phyloP scores from a whole-genome alignment of 768 basidiomycete species.

The Porpolomopsis calyptriformis region DNA sequence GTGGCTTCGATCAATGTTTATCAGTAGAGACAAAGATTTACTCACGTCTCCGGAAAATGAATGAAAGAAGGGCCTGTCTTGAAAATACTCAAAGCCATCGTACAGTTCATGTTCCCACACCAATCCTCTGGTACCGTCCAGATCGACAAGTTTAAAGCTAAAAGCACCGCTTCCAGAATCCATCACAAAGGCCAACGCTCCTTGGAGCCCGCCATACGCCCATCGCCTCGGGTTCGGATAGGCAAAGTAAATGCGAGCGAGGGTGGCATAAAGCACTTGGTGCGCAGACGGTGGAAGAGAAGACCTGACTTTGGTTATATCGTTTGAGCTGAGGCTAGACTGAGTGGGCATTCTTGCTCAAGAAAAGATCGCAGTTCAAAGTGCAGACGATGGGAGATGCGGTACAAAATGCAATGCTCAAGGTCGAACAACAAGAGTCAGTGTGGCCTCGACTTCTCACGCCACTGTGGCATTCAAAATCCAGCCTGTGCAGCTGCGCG shows the following conservation, averaged over 20 bases:
- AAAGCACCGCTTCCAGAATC: conserved; percentile 48
- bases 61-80: conserved; percentile 87
- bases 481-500: conserved; percentile 52
- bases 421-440: no score
- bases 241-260: conserved; percentile 86
- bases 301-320: conserved; percentile 67
- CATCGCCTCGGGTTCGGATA: conserved; percentile 66
- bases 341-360: conserved; percentile 52
- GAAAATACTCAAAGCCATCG: conserved; percentile 64
- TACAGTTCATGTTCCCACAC: conserved; percentile 94
- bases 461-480: conserved; percentile 29
- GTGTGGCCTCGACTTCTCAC: no score
- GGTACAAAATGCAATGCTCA: no score
- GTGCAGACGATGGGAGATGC: neutral
- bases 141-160: conserved; percentile 72
- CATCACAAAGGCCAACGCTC: conserved; percentile 64
- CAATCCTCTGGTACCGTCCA: conserved; percentile 73
- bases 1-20: conserved; percentile 7
- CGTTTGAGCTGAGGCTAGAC: conserved; percentile 58
- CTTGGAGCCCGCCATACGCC: conserved; percentile 82
- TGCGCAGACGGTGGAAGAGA: conserved; percentile 43
- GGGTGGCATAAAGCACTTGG: conserved; percentile 75
- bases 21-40: conserved; percentile 11
- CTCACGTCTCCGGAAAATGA: conserved; percentile 88
- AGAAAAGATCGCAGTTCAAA: neutral